phyloP scores from a whole-genome alignment of 2,329 filamentous ascomycete species.

The Ceratocystis destructans region DNA sequence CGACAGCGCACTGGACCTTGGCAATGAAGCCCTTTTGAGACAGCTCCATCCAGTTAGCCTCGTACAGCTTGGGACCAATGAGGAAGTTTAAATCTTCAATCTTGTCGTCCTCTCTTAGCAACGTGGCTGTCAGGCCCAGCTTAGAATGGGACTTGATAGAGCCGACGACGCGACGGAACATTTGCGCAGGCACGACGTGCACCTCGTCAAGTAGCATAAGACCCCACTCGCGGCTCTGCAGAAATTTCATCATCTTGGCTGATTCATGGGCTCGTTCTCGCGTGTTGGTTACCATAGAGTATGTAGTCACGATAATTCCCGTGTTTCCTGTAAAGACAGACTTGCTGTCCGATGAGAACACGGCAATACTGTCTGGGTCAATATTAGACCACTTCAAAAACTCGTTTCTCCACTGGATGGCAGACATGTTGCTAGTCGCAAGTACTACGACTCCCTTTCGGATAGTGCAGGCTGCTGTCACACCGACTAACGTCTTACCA shows the following conservation, averaged over 20 bases:
- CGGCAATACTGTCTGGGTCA: slow-evolving; percentile 78
- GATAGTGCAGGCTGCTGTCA: slow-evolving; percentile 93
- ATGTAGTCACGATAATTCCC: slow-evolving; percentile 93
- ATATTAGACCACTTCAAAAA: slow-evolving; percentile 98
- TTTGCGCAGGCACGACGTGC: slow-evolving; percentile 91
- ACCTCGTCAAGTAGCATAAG: slow-evolving; percentile 96
- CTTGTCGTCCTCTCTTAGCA: slow-evolving; percentile 94
- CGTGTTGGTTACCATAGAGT: slow-evolving; percentile 95
- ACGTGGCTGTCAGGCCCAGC: slow-evolving; percentile 80
- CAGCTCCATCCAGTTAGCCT: slow-evolving; percentile 98
- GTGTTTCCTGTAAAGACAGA: slow-evolving; percentile 73
- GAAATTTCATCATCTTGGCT: slow-evolving; percentile 94
- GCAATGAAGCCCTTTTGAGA: slow-evolving; percentile 95
- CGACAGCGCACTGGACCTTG: slow-evolving; percentile 91
- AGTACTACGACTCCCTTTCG: slow-evolving; percentile 93
- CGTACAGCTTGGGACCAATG: slow-evolving; percentile 93
- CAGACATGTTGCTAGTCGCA: slow-evolving; percentile 95
- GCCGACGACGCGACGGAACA: slow-evolving; percentile 88
- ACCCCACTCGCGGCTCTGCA: slow-evolving; percentile 84
- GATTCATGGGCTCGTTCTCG: slow-evolving; percentile 80
- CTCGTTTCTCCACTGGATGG: slow-evolving; percentile 90
- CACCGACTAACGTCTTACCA: slow-evolving; percentile 94
- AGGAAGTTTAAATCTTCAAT: slow-evolving; percentile 95
- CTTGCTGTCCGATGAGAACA: slow-evolving; percentile 92
- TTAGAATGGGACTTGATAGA: slow-evolving; percentile 92